phyloP scores from a whole-genome alignment of 352 stramenopile genomes.

The Globisporangium alternatum region DNA sequence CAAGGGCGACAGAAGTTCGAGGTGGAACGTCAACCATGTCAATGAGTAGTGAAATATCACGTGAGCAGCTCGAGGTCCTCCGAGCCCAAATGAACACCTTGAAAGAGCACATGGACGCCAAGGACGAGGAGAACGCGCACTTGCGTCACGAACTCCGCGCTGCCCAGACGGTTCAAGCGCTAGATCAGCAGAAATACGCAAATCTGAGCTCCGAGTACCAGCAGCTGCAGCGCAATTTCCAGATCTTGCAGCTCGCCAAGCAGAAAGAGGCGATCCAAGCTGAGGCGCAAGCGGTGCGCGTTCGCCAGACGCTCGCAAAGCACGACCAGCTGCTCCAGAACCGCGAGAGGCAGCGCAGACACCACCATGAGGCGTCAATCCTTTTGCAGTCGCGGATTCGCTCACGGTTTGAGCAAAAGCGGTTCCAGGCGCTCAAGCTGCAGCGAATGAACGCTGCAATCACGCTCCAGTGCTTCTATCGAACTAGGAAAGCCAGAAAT shows the following conservation, averaged over 20 bases:
- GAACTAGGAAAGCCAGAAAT: constrained; percentile 15
- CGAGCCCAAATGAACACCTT: background rate
- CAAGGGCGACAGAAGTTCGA: background rate
- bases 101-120: constrained; percentile 11
- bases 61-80: constrained; percentile 1
- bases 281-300: constrained; percentile 32
- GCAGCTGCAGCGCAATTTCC: constrained; percentile 29
- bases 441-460: constrained; percentile 33
- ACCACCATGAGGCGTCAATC: constrained; percentile 49
- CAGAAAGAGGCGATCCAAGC: constrained; percentile 44
- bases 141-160: constrained; percentile 22
- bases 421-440: constrained; percentile 55
- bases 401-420: constrained; percentile 52
- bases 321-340: constrained; percentile 42
- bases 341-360: constrained; percentile 28
- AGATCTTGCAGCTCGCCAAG: constrained; percentile 24
- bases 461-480: constrained; percentile 41
- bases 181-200: constrained; percentile 31
- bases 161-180: constrained; percentile 22
- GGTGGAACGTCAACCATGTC: background rate
- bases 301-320: constrained; percentile 36
- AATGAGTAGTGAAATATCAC: background rate
- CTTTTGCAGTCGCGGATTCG: constrained; percentile 59
- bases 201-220: constrained; percentile 31
- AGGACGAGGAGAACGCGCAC: constrained; percentile 8